Evolutionary conservation across 345 rosid genomes (phyloP), one percentile per base, ranked within the genome.

Genomic region (Carallia brachiata): DNA sequence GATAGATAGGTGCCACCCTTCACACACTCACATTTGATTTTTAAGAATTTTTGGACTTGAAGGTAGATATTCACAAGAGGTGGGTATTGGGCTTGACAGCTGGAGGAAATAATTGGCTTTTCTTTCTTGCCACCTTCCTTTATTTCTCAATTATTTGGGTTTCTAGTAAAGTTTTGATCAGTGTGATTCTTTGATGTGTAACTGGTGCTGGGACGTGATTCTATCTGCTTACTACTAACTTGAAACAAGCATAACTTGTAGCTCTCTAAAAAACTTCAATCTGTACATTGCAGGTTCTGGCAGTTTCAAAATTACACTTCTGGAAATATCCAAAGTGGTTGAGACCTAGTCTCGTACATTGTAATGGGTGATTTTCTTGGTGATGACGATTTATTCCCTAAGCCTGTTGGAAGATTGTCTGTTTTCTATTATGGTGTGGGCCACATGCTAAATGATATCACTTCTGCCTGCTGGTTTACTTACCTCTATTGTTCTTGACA

Each of bases 391-490:
- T 80, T 88, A n/a, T 76, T 55, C 50, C 63, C 79, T 2, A 76
- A 83, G 63, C 93, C 92, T 31, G 80, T 88, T 67, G 90, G 90
- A 73, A 91, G 98, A 79, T 73, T 70, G 81, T 78, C 95, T 36
- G 89, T 94, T 31, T 82, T 90, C 67, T 94, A 36, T 70, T 94
- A 91, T 82, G 98, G 97, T 39, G 83, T 87, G 16, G 97, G 98
- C 2, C 98, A 94, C 73, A 90, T 94, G 97, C 96, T 94, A 32
- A 94, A 94, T 77, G 97, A 94, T 85, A 90, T 94, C 76, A 90
- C 98, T 71, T 84, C 98, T 78, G 84, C 98, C 36, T 91, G 97
- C 75, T 94, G 98, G 98, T 94, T 94, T 80, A 94, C 97, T 64
- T 94, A 94, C 75, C 95, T 94, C 83, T 94, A 63, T 57, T 90